phyloP scores from a whole-genome alignment of 2,329 filamentous ascomycete species.

The Trichoderma aggressivum region DNA sequence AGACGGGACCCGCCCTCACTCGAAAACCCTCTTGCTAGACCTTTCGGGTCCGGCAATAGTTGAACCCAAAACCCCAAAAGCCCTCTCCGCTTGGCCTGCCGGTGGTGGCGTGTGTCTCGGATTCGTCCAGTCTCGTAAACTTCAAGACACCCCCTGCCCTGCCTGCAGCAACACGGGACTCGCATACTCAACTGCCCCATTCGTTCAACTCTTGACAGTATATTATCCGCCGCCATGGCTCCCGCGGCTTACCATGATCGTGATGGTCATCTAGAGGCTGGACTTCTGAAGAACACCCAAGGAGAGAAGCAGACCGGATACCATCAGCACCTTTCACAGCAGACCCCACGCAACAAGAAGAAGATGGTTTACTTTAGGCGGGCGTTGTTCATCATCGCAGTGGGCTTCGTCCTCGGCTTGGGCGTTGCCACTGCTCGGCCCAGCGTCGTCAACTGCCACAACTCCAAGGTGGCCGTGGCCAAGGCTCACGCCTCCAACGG shows the following conservation, averaged over 20 bases:
- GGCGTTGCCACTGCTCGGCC: slow-evolving; percentile 23
- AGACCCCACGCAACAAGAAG: slow-evolving; percentile 2
- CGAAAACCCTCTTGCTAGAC: slow-evolving; percentile 13
- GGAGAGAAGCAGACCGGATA: slow-evolving; percentile 24
- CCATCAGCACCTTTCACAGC: not conserved
- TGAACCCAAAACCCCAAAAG: slow-evolving; percentile 13
- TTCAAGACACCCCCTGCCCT: slow-evolving; percentile 15
- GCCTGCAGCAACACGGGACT: slow-evolving; percentile 4
- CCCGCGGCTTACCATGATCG: slow-evolving; percentile 8
- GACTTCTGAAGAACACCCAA: slow-evolving; percentile 24
- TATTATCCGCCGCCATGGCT: slow-evolving; percentile 20
- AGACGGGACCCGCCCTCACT: slow-evolving; percentile 15
- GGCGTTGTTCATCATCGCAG: slow-evolving; percentile 21
- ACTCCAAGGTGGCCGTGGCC: slow-evolving; percentile 8
- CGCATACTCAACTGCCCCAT: not conserved
- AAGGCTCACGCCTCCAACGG: slow-evolving; percentile 28
- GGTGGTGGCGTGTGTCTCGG: slow-evolving; percentile 14
- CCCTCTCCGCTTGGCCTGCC: slow-evolving; percentile 6
- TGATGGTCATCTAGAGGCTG: slow-evolving; percentile 24
- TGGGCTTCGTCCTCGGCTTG: slow-evolving; percentile 29
- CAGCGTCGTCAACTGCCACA: slow-evolving; percentile 5
- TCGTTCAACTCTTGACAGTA: not conserved
- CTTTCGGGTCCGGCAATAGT: slow-evolving; percentile 10
- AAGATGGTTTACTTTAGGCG: slow-evolving; percentile 23
- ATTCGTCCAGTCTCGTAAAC: slow-evolving; percentile 13